Base-by-base conservation (phyloP, 2,329 filamentous ascomycete species). In the Cephalotrichum gorgonifer region DNA sequence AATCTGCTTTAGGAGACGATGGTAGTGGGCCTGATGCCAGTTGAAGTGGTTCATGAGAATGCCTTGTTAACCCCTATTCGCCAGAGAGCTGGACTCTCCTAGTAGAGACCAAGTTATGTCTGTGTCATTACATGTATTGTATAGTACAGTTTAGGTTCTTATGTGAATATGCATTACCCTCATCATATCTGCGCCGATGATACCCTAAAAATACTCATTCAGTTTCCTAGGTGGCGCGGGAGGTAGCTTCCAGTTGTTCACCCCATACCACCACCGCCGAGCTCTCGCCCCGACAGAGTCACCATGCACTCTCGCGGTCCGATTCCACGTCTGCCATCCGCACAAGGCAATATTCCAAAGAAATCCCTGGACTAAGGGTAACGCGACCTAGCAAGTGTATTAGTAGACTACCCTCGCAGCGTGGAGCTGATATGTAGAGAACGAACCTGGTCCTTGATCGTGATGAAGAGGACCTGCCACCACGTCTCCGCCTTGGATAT, bases 251-350 rank as follows among this genome's bases (percentile, higher is more conserved):
- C 93, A 97, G 60, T 94, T 88, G 62, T 97, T 97, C 17, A 95
- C 86, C 22, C 78, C 79, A 71, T 88, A 96, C 91, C 93, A 98
- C 93, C 91, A 97, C 55, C 89, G 75, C 57, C 93, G 76, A 44
- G 93, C 69, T 56, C 78, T 79, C 6, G 86, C 88, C 22, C 93
- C 93, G 15, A 86, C 70, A 25, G 81, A 83, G 57, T 79, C 81
- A 8, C 93, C 93, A 54, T 81, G 82, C 55, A 95, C 75, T 60
- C 83, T 81, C 14, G 87, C 83, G 51, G 77, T 85, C 52, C 78
- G 76, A 65, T 97, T 96, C 86, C 86, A 95, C 63, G 86, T 78
- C 60, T 88, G 82, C 91, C 91, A 97, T 50, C 91, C 93, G 55
- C 80, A 81, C 48, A 95, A 76, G 14, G 84, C 76, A 35, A 97